phyloP scores from a whole-genome alignment of 768 basidiomycete genomes.

The Trametes cinnabarina region DNA sequence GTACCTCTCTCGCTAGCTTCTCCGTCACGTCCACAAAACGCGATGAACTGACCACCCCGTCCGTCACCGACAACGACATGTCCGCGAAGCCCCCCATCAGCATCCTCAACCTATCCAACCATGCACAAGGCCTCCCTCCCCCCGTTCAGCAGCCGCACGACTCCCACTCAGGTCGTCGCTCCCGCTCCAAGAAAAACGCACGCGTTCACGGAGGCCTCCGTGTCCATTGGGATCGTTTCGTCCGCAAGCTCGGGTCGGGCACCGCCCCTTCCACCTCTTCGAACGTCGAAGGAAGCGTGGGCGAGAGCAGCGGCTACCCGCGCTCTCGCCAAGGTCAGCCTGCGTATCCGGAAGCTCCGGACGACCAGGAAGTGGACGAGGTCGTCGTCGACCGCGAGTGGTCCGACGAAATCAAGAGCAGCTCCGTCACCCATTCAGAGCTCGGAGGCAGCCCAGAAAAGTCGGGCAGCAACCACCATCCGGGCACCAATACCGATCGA shows the following conservation, averaged over 20 bases:
- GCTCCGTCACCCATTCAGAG: constrained; percentile 49
- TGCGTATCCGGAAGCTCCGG: constrained; percentile 32
- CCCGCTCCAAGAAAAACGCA: constrained; percentile 24
- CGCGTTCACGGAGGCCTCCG: constrained; percentile 27
- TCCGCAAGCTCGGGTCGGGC: constrained; percentile 33
- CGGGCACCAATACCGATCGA: constrained; percentile 38
- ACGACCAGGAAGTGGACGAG: constrained; percentile 58
- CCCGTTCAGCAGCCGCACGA: constrained; percentile 18
- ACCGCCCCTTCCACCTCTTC: constrained; percentile 50
- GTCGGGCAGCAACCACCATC: constrained; percentile 40
- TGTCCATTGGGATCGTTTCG: constrained; percentile 32
- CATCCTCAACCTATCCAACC: not conserved
- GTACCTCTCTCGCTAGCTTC: constrained; percentile 15
- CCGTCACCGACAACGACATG: constrained; percentile 7
- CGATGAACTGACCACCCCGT: constrained; percentile 12
- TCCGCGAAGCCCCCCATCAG: constrained; percentile 9
- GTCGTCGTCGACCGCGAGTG: constrained; percentile 74
- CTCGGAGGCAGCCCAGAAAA: constrained; percentile 48
- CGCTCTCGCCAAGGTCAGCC: constrained; percentile 23
- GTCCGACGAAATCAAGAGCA: constrained; percentile 58
- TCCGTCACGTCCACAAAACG: constrained; percentile 15
- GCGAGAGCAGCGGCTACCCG: constrained; percentile 38
- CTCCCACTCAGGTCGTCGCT: constrained; percentile 16
- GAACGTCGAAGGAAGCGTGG: constrained; percentile 44
- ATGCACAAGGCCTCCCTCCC: constrained; percentile 15